phyloP scores from a whole-genome alignment of 2,329 filamentous ascomycete genomes.

The Calonectria naviculata region DNA sequence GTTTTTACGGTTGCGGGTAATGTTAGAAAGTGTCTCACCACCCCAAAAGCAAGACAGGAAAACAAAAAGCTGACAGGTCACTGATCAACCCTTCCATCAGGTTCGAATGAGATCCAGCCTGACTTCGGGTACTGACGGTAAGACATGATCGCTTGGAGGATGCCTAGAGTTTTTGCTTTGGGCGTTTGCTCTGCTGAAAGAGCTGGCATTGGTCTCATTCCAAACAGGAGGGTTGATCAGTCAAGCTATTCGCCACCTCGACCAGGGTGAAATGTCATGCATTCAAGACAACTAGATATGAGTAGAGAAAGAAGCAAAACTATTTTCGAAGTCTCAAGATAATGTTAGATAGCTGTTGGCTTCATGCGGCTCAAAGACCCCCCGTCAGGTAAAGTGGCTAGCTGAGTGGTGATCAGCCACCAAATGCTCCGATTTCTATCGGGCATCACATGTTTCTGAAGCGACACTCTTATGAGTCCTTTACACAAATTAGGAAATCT shows the following conservation, averaged over 20 bases:
- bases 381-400: not conserved
- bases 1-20: no score
- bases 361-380: no score
- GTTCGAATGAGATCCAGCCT: no score
- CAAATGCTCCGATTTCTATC: slow-evolving; percentile 60
- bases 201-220: not conserved
- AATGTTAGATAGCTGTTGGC: no score
- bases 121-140: not conserved
- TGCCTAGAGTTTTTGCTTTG: not conserved
- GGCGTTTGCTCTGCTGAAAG: not conserved
- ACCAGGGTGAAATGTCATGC: not conserved
- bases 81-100: no score
- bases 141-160: not conserved
- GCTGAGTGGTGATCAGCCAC: slow-evolving; percentile 27
- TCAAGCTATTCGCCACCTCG: not conserved
- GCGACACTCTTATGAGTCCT: slow-evolving; percentile 52
- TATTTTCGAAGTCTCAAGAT: no score
- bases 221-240: not conserved
- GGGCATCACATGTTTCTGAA: slow-evolving; percentile 53
- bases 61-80: not conserved
- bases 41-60: not conserved
- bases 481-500: slow-evolving; percentile 46
- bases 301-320: no score
- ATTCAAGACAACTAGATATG: no score
- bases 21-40: no score